phyloP scores from a whole-genome alignment of 257 asterid species.

The Ehretia macrophylla region DNA sequence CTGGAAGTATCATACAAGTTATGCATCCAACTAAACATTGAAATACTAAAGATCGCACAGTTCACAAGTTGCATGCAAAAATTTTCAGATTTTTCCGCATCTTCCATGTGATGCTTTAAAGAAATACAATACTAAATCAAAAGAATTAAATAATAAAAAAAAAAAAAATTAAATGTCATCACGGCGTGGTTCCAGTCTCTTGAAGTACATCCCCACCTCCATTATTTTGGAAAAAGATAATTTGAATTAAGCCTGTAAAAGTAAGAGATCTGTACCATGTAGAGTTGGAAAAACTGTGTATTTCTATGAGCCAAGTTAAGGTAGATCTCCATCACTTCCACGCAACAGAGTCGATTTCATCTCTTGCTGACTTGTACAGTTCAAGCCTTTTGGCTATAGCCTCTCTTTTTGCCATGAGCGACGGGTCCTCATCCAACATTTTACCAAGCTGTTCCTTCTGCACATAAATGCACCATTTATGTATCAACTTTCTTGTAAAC shows the following conservation, averaged over 20 bases:
- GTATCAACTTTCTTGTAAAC: not conserved
- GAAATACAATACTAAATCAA: too few relatives aligned
- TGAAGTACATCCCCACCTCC: not conserved
- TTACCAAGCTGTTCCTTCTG: slow-evolving; percentile 91
- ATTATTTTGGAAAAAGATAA: not conserved
- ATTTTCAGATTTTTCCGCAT: not conserved
- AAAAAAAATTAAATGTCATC: too few relatives aligned
- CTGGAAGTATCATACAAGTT: too few relatives aligned
- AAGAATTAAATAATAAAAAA: too few relatives aligned
- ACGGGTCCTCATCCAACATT: slow-evolving; percentile 95
- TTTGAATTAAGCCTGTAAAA: not conserved
- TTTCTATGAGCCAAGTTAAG: not conserved
- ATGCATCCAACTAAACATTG: not conserved
- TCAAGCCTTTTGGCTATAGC: slow-evolving; percentile 73
- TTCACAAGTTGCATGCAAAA: not conserved
- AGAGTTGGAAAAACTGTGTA: not conserved
- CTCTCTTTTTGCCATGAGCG: slow-evolving; percentile 89
- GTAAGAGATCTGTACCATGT: not conserved
- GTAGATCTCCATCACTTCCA: slow-evolving; percentile 57
- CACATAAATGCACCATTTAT: slow-evolving; percentile 15
- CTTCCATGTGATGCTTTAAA: not conserved
- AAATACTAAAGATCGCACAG: not conserved
- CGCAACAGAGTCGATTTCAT: slow-evolving; percentile 90
- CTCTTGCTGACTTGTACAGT: slow-evolving; percentile 94
- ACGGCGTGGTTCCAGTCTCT: too few relatives aligned